phyloP scores from a whole-genome alignment of 2,329 filamentous ascomycete genomes.

The Cryphonectria japonica region DNA sequence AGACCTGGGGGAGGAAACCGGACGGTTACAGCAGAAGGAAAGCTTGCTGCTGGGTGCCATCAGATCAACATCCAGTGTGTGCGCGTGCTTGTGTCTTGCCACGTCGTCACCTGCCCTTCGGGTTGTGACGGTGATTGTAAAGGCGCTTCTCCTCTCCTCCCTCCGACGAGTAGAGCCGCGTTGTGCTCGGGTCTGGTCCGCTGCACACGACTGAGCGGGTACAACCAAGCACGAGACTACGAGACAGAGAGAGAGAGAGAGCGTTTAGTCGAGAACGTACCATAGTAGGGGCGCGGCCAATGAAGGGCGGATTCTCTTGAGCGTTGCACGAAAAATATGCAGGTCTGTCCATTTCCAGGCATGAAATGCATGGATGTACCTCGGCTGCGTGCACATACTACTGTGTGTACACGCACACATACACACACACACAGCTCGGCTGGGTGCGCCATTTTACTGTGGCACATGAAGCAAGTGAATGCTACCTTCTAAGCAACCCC shows the following conservation, averaged over 20 bases:
- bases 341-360: background rate
- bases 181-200: background rate
- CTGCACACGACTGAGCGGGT: background rate
- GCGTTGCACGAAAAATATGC: background rate
- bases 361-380: background rate
- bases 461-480: constrained; percentile 2
- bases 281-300: background rate
- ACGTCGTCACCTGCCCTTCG: constrained; percentile 3
- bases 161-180: constrained; percentile 6
- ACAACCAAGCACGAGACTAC: background rate
- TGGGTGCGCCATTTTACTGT: constrained; percentile 15
- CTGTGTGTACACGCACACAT: background rate
- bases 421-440: background rate
- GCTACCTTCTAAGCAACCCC: background rate
- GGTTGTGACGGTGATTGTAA: background rate
- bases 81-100: background rate
- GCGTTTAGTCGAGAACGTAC: background rate
- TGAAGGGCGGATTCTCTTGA: background rate
- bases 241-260: background rate
- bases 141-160: background rate
- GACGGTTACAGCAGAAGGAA: background rate
- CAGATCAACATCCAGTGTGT: constrained; percentile 13
- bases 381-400: background rate
- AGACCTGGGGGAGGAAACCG: background rate
- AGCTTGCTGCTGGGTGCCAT: constrained; percentile 1